phyloP scores from a whole-genome alignment of 805 yeast species.

The Cyberlindnera mrakii region DNA sequence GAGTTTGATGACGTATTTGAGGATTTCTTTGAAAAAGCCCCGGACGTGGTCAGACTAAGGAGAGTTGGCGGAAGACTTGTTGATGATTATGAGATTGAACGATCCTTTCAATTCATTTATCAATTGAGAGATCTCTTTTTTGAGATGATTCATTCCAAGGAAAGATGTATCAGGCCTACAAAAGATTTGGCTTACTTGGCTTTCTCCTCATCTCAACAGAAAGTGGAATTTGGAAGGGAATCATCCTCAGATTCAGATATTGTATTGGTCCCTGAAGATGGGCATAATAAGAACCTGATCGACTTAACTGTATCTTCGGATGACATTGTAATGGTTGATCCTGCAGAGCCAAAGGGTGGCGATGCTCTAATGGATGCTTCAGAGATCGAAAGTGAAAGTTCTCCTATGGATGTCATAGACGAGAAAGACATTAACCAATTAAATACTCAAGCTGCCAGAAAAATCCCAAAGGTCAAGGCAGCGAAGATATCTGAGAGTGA shows the following conservation, averaged over 20 bases:
- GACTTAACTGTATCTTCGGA: slow-evolving; percentile 3
- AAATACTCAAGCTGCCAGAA: too few relatives aligned
- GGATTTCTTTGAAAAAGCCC: slow-evolving; percentile 9
- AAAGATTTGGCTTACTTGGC: slow-evolving; percentile 85
- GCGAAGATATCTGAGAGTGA: slow-evolving; percentile 46
- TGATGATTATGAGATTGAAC: slow-evolving; percentile 66
- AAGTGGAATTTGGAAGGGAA: slow-evolving; percentile 46
- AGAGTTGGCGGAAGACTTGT: slow-evolving; percentile 86
- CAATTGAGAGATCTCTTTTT: slow-evolving; percentile 64
- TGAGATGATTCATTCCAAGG: slow-evolving; percentile 58
- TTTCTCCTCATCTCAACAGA: slow-evolving; percentile 64
- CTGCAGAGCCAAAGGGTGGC: neutral
- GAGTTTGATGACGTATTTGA: slow-evolving; percentile 40
- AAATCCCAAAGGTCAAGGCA: slow-evolving; percentile 8
- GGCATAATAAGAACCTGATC: slow-evolving; percentile 1
- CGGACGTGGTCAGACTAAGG: slow-evolving; percentile 36
- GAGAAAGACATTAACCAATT: neutral
- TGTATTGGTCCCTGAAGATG: slow-evolving; percentile 1
- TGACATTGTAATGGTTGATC: slow-evolving; percentile 3
- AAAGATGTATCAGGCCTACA: slow-evolving; percentile 70
- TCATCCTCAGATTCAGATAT: neutral
- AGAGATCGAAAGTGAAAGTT: slow-evolving; percentile 1
- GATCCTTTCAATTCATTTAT: slow-evolving; percentile 78
- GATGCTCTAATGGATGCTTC: neutral
- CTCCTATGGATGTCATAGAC: neutral